Base-by-base conservation (phyloP, 345 rosid genomes). In the Populus ilicifolia region DNA sequence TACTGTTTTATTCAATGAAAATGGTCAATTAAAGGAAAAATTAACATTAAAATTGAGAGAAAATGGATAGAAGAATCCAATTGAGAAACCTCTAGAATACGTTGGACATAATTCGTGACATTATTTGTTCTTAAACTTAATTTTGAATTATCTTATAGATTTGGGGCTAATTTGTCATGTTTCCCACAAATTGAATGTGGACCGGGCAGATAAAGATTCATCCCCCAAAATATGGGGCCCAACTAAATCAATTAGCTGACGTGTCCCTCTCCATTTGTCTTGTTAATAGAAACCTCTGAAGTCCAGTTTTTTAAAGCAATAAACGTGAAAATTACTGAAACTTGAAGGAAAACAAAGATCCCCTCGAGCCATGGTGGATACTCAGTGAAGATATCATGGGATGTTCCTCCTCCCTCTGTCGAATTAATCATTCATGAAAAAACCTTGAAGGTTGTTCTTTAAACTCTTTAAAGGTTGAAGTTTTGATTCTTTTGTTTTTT, bases 341-440 rank as follows among this genome's bases (percentile, higher is more conserved):
- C n/a, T 56, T 43, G 43, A 17, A 72, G 84, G 48, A 73, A n/a
- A 59, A 36, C 78, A 71, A 56, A 50, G 52, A 62, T 25, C 25
- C 33, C 69, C 20, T 52, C 20, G n/a, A 52, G 3, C 23, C 59
- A 18, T 52, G 59, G n/a, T 52, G 59, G 8, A 8, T 52, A 20
- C 48, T 66, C 50, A 2, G 89, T 86, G 5, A 87, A 89, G 74
- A 91, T 95, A 98, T 85, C 99, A 10, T 95, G 98, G 99, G 92
- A 86, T 16, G 97, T 96, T 78, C 85, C 97, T 10, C 89, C 93
- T 18, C 85, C 99, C 72, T 89, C 98, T 8, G 94, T 92, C 82
- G 90, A 93, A 75, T 73, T 93, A 75, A 91, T 91, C 85, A 77
- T 88, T 30, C 99, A 91, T 81, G 97, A 93, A 25, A 95, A 89